Conservation (phyloP, 1,139 yeast genomes). For the Yamadazyma blattariae region DNA sequence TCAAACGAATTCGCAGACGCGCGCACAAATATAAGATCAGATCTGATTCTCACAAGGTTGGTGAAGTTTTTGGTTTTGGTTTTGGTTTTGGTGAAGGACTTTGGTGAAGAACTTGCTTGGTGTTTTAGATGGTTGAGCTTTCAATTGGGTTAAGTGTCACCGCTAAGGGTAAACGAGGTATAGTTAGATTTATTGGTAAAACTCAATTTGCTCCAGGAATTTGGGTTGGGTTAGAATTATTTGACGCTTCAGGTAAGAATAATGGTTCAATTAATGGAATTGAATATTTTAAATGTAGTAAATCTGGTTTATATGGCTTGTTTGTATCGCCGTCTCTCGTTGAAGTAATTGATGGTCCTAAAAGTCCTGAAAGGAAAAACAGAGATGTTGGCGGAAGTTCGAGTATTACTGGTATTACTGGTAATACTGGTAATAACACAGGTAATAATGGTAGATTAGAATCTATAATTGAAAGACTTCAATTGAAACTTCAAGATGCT, state of each 20-base stretch:
- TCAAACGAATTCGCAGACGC: too few species aligned
- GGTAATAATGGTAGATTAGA: conserved; percentile 1
- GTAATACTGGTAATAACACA: not conserved
- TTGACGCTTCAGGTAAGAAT: conserved; percentile 66
- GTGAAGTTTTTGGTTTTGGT: too few species aligned
- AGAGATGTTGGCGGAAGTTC: not conserved
- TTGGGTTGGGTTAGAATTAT: conserved; percentile 83
- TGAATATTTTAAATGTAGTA: conserved; percentile 55
- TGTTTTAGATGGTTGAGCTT: conserved; percentile 1
- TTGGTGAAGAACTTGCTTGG: too few species aligned
- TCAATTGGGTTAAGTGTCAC: conserved; percentile 35
- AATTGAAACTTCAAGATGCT: conserved; percentile 32
- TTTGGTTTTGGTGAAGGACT: too few species aligned
- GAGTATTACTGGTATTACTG: not conserved
- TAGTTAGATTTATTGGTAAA: conserved; percentile 47
- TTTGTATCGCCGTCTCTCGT: conserved; percentile 44
- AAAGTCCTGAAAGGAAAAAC: not conserved
- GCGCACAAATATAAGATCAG: too few species aligned
- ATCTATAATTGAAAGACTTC: conserved; percentile 38
- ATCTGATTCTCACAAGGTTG: too few species aligned
- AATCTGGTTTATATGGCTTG: conserved; percentile 50
- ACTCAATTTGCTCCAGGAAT: conserved; percentile 59
- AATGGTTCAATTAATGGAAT: conserved; percentile 71
- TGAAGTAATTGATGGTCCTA: not conserved
- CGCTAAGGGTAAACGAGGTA: conserved; percentile 44